Percentiles rank a stretch among this genome's conserved stretches.
Evolutionary conservation across 2,329 filamentous ascomycete species (phyloP).

Genomic region (Sphaerulina populicola): DNA sequence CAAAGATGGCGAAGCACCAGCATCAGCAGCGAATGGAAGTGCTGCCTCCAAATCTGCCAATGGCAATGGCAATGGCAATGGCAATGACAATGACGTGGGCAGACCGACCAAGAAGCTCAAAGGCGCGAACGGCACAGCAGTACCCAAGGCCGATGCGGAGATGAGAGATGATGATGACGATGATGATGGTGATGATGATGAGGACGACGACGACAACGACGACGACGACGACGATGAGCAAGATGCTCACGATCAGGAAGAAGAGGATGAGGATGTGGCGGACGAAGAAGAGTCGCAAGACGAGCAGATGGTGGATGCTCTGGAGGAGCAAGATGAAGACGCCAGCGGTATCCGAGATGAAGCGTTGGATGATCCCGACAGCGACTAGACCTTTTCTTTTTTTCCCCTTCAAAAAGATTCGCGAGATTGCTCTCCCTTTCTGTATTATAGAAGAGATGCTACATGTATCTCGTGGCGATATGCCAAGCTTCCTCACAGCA

Average conservation of each 20-base stretch:
- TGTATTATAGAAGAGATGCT: neutral
- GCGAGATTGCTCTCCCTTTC: neutral
- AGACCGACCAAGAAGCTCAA: constrained; percentile 46
- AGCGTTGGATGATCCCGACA: constrained; percentile 31
- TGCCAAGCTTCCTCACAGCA: neutral
- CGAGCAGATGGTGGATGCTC: constrained; percentile 25
- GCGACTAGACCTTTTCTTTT: constrained; percentile 20
- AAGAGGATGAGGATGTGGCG: constrained; percentile 39
- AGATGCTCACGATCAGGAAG: constrained; percentile 2
- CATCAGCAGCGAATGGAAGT: constrained; percentile 11
- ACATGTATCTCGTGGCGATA: neutral
- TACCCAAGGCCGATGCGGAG: constrained; percentile 40
- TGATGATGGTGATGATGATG: constrained; percentile 45
- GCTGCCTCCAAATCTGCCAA: constrained; percentile 26
- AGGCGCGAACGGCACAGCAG: constrained; percentile 35
- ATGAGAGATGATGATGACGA: constrained; percentile 46
- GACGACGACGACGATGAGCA: neutral
- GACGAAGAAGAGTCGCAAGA: constrained; percentile 48
- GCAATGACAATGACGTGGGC: constrained; percentile 30
- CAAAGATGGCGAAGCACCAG: constrained; percentile 13
- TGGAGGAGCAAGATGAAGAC: constrained; percentile 48
- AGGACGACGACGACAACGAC: constrained; percentile 34
- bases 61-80: constrained; percentile 2
- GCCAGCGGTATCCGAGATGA: constrained; percentile 37
- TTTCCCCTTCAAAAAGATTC: neutral